Base-by-base conservation (phyloP, 176 grass and related monocot genomes). In the Miscanthus lutarioriparius region DNA sequence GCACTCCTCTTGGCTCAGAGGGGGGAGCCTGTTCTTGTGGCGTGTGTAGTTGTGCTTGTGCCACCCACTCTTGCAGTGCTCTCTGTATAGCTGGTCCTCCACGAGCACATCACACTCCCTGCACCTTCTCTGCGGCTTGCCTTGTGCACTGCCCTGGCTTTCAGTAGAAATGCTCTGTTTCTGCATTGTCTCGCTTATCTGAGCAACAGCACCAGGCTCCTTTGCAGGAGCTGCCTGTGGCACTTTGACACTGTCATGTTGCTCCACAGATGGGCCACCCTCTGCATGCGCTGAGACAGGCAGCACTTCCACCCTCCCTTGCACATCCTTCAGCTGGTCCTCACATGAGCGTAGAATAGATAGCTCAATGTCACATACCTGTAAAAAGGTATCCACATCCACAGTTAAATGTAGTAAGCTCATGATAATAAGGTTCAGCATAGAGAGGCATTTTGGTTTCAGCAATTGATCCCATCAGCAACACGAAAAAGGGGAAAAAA, bases 351-450 rank as follows among this genome's bases (percentile, higher is more conserved):
- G 96, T 59, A 95, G 81, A 88, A 93, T 64, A 87, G 85, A 84
- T 30, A 91, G 96, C 70, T 95, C 93, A 76, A 98, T 87, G 69
- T 95, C 93, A 33, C 96, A 93, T 19, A 98, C 87, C 96, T 93
- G 79, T 38, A 93, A 79, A 58, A 17, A 49, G 17, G 48, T 51
- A 19, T 51, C 45, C 12, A 70, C 25, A 16, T 64, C 72, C 28
- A 23, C 4, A 20, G 0, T 64, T 61, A 82, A 4, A 37, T 1
- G 12, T 15, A 19, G 8, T 27, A 37, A 39, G 20, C 19, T 39
- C 70, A 12, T 7, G 2, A 68, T 33, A 70, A 45, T 73, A 76
- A 73, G 28, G 63, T 54, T 23, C 47, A 80, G 8, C 10, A 33
- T 75, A 84, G 5, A 32, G 36, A 47, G 27, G 53, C 37, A 87